phyloP scores from a whole-genome alignment of 1,139 yeast species.

The Yamadazyma atmosphaerica region DNA sequence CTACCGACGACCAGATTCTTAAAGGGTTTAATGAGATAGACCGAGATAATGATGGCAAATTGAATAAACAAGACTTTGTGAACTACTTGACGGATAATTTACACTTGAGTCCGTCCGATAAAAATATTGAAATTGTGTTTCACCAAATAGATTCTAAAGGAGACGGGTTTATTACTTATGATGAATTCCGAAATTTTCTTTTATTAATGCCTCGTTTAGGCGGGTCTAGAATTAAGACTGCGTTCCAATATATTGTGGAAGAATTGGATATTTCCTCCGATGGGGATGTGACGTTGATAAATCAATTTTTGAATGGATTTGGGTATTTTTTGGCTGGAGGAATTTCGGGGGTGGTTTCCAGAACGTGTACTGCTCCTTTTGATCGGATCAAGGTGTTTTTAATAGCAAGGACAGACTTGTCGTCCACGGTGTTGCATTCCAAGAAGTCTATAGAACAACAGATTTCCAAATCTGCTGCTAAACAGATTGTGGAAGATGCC shows the following conservation, averaged over 20 bases:
- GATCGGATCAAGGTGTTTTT: conserved; percentile 91
- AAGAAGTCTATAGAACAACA: conserved; percentile 49
- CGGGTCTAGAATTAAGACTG: conserved; percentile 74
- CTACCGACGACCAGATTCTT: conserved; percentile 69
- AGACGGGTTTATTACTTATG: conserved; percentile 75
- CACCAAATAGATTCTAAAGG: conserved; percentile 57
- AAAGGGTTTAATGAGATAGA: conserved; percentile 73
- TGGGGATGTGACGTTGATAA: conserved; percentile 85
- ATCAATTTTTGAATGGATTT: conserved; percentile 77
- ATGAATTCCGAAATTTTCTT: conserved; percentile 83
- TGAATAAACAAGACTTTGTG: conserved; percentile 65
- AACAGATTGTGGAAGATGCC: conserved; percentile 35
- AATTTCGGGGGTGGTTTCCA: conserved; percentile 90
- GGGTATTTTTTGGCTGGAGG: conserved; percentile 96
- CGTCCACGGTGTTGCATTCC: conserved; percentile 66
- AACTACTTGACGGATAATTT: conserved; percentile 57
- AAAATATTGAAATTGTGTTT: conserved; percentile 60
- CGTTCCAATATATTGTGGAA: conserved; percentile 77
- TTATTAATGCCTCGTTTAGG: conserved; percentile 75
- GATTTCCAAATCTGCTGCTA: conserved; percentile 36
- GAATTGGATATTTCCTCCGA: conserved; percentile 81
- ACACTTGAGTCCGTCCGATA: conserved; percentile 52
- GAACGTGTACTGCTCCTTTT: conserved; percentile 96
- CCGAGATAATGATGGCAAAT: conserved; percentile 71
- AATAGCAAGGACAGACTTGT: conserved; percentile 85